A percentile compares a stretch with the other conserved stretches of the same genome.
Evolutionary conservation across 1,284 basidiomycete species (phyloP).

Genomic region (Ustilago bromivora): DNA sequence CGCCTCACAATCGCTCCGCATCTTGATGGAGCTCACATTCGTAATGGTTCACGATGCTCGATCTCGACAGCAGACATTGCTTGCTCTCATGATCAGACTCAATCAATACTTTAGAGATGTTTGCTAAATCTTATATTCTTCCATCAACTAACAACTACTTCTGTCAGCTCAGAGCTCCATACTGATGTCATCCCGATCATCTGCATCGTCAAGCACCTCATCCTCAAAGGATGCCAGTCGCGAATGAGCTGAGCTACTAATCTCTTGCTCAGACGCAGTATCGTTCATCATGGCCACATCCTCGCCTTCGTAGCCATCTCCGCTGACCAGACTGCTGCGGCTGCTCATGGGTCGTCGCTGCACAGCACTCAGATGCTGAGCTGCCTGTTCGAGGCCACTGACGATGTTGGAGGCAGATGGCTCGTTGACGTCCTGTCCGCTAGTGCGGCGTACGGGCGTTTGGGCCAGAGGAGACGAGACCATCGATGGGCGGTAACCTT

Average conservation of each 20-base stretch:
- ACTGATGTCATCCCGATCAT: slow-evolving; percentile 36
- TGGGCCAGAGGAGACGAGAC: slow-evolving; percentile 44
- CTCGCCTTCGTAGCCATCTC: slow-evolving; percentile 16
- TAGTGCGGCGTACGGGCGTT: slow-evolving; percentile 32
- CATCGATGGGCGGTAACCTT: slow-evolving; percentile 37
- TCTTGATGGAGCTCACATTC: background rate
- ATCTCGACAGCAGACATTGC: background rate
- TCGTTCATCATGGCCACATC: slow-evolving; percentile 39
- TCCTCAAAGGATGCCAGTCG: slow-evolving; percentile 28
- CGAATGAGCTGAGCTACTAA: slow-evolving; percentile 18
- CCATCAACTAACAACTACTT: background rate
- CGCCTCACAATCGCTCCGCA: background rate
- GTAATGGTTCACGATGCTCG: background rate
- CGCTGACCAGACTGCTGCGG: slow-evolving; percentile 12
- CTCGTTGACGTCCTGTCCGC: slow-evolving; percentile 20
- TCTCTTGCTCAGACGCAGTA: slow-evolving; percentile 21
- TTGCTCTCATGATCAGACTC: background rate
- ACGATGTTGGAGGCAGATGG: slow-evolving; percentile 9
- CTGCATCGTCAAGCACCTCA: slow-evolving; percentile 27
- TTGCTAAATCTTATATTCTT: background rate
- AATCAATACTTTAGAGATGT: background rate
- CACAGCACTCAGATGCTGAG: slow-evolving; percentile 21
- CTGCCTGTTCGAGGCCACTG: slow-evolving; percentile 32
- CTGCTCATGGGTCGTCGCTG: slow-evolving; percentile 24
- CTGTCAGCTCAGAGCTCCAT: slow-evolving; percentile 31